Conservation (phyloP, 192 early-diverging fungal genomes). For the Paraglomus brasilianum region DNA sequence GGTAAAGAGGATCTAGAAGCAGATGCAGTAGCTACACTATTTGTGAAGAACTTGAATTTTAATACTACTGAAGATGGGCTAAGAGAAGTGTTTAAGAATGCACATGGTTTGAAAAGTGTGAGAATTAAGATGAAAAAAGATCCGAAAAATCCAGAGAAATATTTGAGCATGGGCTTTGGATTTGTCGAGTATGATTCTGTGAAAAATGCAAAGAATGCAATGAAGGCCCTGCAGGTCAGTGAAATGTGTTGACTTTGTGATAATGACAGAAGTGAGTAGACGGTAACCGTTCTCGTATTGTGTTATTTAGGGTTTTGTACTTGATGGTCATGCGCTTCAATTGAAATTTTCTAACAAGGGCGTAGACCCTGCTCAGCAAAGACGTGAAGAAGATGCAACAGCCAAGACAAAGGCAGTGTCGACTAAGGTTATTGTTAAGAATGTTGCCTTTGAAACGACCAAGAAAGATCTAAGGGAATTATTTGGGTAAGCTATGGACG, state of each 20-base stretch:
- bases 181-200: conserved; percentile 89
- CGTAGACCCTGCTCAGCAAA: conserved; percentile 22
- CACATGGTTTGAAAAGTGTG: conserved; percentile 81
- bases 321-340: conserved; percentile 88
- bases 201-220: conserved; percentile 77
- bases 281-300: not conserved
- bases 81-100: conserved; percentile 64
- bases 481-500: conserved; percentile 61
- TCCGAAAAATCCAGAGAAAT: conserved; percentile 73
- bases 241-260: not conserved
- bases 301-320: conserved; percentile 50
- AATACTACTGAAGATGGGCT: conserved; percentile 81
- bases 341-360: conserved; percentile 83
- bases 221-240: conserved; percentile 82
- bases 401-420: conserved; percentile 57
- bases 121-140: conserved; percentile 84
- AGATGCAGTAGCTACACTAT: conserved; percentile 70
- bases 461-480: conserved; percentile 90
- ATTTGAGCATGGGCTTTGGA: conserved; percentile 96
- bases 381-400: conserved; percentile 40
- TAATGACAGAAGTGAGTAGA: not conserved
- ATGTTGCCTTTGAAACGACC: conserved; percentile 96
- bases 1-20: conserved; percentile 48
- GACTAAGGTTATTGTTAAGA: conserved; percentile 90
- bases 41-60: conserved; percentile 97